Conservation (phyloP, 805 yeast genomes). For the Metschnikowia cubensis region DNA sequence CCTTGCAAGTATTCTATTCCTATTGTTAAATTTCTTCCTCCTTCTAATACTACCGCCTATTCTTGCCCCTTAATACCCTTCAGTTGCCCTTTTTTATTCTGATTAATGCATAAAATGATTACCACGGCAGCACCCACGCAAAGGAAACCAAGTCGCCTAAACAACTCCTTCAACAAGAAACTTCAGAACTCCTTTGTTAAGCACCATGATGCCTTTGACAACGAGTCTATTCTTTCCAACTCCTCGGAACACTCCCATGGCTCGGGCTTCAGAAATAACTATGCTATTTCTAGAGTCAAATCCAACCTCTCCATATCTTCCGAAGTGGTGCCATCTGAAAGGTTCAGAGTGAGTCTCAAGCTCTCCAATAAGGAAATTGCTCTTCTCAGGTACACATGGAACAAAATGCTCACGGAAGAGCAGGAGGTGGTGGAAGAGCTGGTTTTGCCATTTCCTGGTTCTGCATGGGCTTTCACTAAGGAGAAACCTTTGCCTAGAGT, state of each 20-base stretch:
- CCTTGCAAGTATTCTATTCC: neutral
- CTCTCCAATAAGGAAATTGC: slow-evolving; percentile 36
- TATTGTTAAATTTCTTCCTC: neutral
- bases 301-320: slow-evolving; percentile 23
- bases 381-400: slow-evolving; percentile 43
- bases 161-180: neutral
- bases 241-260: neutral
- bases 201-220: neutral
- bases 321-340: slow-evolving; percentile 14
- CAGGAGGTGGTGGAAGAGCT: slow-evolving; percentile 18
- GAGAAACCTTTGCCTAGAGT: slow-evolving; percentile 14
- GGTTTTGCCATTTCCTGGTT: slow-evolving; percentile 15
- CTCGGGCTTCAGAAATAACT: slow-evolving; percentile 16
- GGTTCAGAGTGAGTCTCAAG: slow-evolving; percentile 20
- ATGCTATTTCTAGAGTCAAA: slow-evolving; percentile 24
- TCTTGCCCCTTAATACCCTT: neutral
- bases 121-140: neutral
- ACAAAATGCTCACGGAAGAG: slow-evolving; percentile 34
- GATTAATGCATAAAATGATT: neutral
- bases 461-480: slow-evolving; percentile 7
- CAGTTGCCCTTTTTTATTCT: neutral
- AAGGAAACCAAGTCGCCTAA: slow-evolving; percentile 1
- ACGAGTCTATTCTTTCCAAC: slow-evolving; percentile 1
- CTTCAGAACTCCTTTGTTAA: neutral
- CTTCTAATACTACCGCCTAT: neutral